Evolutionary conservation across 1,139 yeast genomes (phyloP).

Genomic region (Blastobotrys indianensis): DNA sequence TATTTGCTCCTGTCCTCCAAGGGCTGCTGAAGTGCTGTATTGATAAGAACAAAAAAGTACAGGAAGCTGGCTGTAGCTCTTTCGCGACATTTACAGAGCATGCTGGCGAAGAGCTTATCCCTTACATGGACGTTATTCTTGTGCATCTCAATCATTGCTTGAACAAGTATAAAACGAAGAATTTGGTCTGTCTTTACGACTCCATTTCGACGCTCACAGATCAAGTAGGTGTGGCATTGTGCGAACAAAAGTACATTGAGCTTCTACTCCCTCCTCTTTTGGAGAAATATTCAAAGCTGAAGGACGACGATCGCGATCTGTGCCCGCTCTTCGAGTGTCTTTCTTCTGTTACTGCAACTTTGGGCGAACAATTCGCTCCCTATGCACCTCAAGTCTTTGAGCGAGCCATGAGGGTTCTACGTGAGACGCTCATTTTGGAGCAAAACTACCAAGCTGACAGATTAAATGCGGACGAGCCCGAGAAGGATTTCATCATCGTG

Average conservation of each 20-base stretch:
- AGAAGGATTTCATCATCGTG: conserved; percentile 85
- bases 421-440: conserved; percentile 62
- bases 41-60: conserved; percentile 85
- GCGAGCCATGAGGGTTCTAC: conserved; percentile 66
- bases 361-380: conserved; percentile 81
- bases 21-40: conserved; percentile 68
- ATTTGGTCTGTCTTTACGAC: conserved; percentile 76
- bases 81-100: conserved; percentile 77
- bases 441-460: conserved; percentile 64
- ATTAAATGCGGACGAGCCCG: conserved; percentile 61
- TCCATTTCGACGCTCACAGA: conserved; percentile 91
- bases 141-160: conserved; percentile 71
- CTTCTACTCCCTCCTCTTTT: conserved; percentile 74
- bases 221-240: conserved; percentile 46
- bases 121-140: conserved; percentile 61
- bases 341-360: conserved; percentile 82
- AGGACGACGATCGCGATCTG: conserved; percentile 73
- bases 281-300: conserved; percentile 65
- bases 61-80: conserved; percentile 88
- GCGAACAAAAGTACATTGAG: conserved; percentile 54
- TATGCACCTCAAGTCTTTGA: conserved; percentile 86
- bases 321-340: conserved; percentile 93
- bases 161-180: conserved; percentile 70
- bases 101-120: conserved; percentile 54
- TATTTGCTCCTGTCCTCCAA: conserved; percentile 71